Evolutionary conservation across 2,329 filamentous ascomycete genomes (phyloP).

Genomic region (Furcasterigmium furcatum): DNA sequence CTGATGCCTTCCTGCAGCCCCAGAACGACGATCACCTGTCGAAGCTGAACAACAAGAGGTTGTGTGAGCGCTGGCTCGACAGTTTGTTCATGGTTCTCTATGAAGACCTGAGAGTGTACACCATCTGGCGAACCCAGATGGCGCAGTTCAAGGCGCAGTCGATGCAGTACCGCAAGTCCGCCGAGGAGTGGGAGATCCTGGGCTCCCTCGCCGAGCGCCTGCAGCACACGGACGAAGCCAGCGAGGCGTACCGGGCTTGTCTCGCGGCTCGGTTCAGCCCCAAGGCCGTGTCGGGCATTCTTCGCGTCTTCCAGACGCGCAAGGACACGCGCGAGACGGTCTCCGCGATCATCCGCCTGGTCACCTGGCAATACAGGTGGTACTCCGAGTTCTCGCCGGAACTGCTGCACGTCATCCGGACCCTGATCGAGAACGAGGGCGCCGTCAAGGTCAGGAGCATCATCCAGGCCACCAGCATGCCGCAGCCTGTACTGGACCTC

Average conservation of each 20-base stretch:
- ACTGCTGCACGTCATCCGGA: constrained; percentile 81
- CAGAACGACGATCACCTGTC: constrained; percentile 73
- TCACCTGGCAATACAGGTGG: constrained; percentile 99
- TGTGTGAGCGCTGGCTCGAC: constrained; percentile 97
- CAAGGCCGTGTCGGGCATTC: constrained; percentile 82
- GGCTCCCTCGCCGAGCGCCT: constrained; percentile 89
- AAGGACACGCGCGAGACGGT: constrained; percentile 80
- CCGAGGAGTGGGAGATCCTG: constrained; percentile 97
- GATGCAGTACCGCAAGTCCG: constrained; percentile 93
- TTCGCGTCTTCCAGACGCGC: constrained; percentile 73
- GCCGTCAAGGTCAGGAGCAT: constrained; percentile 97
- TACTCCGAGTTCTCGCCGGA: constrained; percentile 98
- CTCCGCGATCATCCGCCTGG: constrained; percentile 81
- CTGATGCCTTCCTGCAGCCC: constrained; percentile 34
- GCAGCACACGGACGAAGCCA: constrained; percentile 86
- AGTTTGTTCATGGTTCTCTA: constrained; percentile 99
- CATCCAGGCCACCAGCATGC: constrained; percentile 91
- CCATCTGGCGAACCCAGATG: constrained; percentile 98
- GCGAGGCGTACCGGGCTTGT: constrained; percentile 90
- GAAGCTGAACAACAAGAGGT: constrained; percentile 92
- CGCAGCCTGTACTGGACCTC: constrained; percentile 87
- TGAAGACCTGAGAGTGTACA: constrained; percentile 96
- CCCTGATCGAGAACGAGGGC: constrained; percentile 94
- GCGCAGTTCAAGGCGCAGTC: constrained; percentile 91
- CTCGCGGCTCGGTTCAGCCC: constrained; percentile 86